Conservation (phyloP, 2,329 filamentous ascomycete species). For the Podosphaera xanthii region DNA sequence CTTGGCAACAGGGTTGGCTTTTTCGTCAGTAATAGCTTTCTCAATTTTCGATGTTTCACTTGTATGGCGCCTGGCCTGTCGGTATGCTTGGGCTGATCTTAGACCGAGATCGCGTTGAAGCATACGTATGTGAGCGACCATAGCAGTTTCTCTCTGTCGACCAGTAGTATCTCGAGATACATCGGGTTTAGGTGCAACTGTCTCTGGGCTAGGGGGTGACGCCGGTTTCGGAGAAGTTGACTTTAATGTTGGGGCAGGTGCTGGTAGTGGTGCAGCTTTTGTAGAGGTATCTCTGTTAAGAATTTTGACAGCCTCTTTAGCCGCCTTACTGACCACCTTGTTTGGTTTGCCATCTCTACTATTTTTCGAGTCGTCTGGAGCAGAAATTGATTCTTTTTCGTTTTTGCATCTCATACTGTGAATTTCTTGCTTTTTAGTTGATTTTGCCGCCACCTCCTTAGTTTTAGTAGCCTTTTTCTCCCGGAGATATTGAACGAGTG, state of each 20-base stretch:
- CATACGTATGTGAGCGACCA: conserved; percentile 39
- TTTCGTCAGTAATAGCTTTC: conserved; percentile 8
- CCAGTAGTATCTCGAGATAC: conserved; percentile 21
- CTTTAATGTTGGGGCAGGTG: conserved; percentile 6
- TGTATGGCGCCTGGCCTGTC: conserved; percentile 32
- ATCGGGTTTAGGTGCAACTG: conserved; percentile 26
- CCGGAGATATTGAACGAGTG: conserved; percentile 68
- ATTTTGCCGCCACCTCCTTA: conserved; percentile 32
- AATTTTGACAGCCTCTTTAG: conserved; percentile 39
- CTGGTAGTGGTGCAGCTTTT: conserved; percentile 17
- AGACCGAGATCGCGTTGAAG: conserved; percentile 43
- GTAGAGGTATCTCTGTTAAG: conserved; percentile 33
- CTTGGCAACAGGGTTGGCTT: conserved; percentile 4
- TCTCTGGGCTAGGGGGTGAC: conserved; percentile 16
- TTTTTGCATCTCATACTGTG: conserved; percentile 29
- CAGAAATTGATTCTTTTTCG: conserved; percentile 24
- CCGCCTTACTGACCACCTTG: conserved; percentile 37
- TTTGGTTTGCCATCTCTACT: conserved; percentile 40
- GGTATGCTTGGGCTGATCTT: conserved; percentile 37
- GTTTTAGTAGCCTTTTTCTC: conserved; percentile 70
- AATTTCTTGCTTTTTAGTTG: conserved; percentile 25
- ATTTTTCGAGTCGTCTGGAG: conserved; percentile 26
- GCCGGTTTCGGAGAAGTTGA: conserved; percentile 5
- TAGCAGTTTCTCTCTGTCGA: conserved; percentile 20
- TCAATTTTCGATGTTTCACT: conserved; percentile 14